Base-by-base conservation (phyloP, 208 protist genomes). In the Trypanosoma melophagium region DNA sequence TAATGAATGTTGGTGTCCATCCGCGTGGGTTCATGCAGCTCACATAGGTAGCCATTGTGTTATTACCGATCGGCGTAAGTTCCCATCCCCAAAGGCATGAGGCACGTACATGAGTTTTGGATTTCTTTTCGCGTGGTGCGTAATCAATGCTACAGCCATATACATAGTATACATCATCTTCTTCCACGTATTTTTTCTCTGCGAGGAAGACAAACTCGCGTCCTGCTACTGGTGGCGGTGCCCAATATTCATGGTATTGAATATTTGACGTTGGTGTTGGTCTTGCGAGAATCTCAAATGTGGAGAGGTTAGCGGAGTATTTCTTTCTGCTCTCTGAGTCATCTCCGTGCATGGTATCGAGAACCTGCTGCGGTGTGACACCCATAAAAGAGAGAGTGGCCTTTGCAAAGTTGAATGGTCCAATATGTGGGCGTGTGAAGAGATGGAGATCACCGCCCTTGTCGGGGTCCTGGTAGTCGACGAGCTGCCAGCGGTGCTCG, bases 1-100 rank as follows among this genome's bases (percentile, higher is more conserved):
- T 71, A n/a, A 95, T 73, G 60, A 95, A 95, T 5, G 87, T 86
- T 19, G 90, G 90, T 16, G 87, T 82, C 87, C 90, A 95, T 24
- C 86, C 90, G 57, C 88, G 85, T 10, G 87, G 90, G 63, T 82
- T 92, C 83, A 95, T 90, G 79, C 84, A 92, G 14, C 78, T 86
- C 35, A 86, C 80, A 68, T 93, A 95, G 7, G 78, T 86, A 31
- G 81, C 82, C 59, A 80, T 61, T 42, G 66, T 87, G 67, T 82
- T 66, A 50, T 71, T 62, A 16, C 74, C 80, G 12, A 80, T 53
- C 25, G 54, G 62, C 21, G 66, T 80, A 24, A 90, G 60, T 69
- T 88, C 74, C 89, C 89, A 95, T 56, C 74, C 77, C 47, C 79
- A 95, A 63, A 95, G 49, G 45, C 44, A 89, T 63, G 65, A 72